Percentiles rank a stretch among this genome's conserved stretches.
These are phyloP conservation scores for Blastobotrys chiropterorum DNA, from an alignment of 805 yeast species.

Conservation along the genomic window DNA sequence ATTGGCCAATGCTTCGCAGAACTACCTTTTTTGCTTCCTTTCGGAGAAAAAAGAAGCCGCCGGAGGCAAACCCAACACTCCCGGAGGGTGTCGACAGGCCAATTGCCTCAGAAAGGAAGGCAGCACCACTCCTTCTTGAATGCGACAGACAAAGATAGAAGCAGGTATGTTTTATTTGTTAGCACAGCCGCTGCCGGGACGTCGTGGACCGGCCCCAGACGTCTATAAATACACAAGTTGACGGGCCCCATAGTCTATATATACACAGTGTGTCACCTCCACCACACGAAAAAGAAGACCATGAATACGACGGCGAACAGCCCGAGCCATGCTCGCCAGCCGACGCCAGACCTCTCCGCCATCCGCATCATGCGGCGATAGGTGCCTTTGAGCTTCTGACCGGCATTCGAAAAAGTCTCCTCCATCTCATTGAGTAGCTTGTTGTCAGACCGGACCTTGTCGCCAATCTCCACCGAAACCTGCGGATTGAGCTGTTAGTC, in stretches of 20 bases:
- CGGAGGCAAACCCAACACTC: not conserved
- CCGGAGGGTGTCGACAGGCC: too few species aligned
- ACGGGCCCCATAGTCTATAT: not conserved
- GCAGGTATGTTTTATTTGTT: too few species aligned
- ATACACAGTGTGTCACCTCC: conserved; percentile 10
- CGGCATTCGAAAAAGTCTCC: conserved; percentile 42
- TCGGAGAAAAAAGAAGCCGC: not conserved
- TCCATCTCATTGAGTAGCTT: conserved; percentile 38
- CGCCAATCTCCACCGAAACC: conserved; percentile 11
- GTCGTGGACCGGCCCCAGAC: too few species aligned
- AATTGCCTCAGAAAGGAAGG: too few species aligned
- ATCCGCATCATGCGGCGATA: conserved; percentile 52
- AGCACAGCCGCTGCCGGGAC: too few species aligned
- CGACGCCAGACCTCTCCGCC: conserved; percentile 59
- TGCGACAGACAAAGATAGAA: too few species aligned
- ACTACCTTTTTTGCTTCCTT: not conserved
- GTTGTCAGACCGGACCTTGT: conserved; percentile 21
- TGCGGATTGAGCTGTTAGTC: too few species aligned
- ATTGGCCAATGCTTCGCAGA: not conserved
- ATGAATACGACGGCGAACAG: conserved; percentile 42
- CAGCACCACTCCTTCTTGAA: too few species aligned
- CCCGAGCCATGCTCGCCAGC: conserved; percentile 55
- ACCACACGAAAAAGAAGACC: conserved; percentile 35
- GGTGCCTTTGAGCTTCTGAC: conserved; percentile 45
- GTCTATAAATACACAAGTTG: not conserved